These are phyloP conservation scores for Magnaporthiopsis rhizophila DNA, from an alignment of 2,329 filamentous ascomycete species.

Conservation along the genomic window DNA sequence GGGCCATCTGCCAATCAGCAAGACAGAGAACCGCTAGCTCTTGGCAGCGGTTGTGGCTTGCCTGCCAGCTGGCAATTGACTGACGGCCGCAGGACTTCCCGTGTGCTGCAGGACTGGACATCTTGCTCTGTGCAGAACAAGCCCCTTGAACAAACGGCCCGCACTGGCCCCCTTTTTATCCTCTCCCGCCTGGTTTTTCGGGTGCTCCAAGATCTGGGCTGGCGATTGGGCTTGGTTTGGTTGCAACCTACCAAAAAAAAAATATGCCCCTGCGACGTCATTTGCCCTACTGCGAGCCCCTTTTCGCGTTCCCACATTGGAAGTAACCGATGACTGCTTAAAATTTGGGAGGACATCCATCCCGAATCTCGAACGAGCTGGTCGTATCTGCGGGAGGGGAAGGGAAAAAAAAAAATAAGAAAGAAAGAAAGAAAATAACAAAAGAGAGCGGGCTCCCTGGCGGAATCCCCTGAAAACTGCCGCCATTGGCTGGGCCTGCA, in stretches of 20 bases:
- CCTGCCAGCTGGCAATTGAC: neutral
- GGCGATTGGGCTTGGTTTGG: neutral
- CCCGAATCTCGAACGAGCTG: neutral
- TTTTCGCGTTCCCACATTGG: neutral
- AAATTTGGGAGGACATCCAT: neutral
- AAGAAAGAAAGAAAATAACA: no score
- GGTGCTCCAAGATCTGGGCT: neutral
- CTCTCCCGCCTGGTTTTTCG: neutral
- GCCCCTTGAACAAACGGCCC: no score
- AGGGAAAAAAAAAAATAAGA: no score
- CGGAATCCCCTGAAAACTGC: neutral
- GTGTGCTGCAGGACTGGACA: neutral
- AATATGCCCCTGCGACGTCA: neutral
- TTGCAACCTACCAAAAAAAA: neutral
- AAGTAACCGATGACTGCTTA: neutral
- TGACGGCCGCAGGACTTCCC: no score
- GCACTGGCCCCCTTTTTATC: neutral
- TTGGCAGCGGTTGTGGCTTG: neutral
- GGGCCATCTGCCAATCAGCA: neutral
- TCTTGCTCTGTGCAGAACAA: no score
- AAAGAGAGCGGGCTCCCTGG: no score
- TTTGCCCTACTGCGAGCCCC: neutral
- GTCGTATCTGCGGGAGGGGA: neutral
- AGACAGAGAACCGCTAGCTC: neutral
- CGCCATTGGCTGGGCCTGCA: neutral